phyloP scores from a whole-genome alignment of 2,329 filamentous ascomycete genomes.

The Stemphylium beticola region DNA sequence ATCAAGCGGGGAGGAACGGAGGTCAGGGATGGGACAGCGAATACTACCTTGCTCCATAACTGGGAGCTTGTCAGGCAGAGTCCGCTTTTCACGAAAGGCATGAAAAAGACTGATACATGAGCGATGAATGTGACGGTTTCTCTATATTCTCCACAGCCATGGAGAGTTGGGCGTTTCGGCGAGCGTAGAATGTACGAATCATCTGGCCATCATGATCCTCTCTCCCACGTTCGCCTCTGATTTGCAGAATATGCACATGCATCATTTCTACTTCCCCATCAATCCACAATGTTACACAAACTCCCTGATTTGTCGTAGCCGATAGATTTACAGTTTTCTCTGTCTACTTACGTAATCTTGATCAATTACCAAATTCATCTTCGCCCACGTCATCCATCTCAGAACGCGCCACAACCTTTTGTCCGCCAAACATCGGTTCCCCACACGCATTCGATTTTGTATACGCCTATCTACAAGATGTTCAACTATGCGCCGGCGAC shows the following conservation, averaged over 20 bases:
- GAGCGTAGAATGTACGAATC: neutral
- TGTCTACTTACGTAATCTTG: neutral
- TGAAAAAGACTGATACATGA: conserved; percentile 19
- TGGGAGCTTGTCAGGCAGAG: conserved; percentile 46
- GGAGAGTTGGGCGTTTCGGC: too few species aligned
- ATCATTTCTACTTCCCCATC: neutral
- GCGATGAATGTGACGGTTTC: neutral
- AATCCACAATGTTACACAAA: neutral
- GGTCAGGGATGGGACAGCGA: conserved; percentile 40
- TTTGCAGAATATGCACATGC: neutral
- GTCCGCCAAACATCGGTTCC: too few species aligned
- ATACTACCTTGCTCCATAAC: conserved; percentile 46
- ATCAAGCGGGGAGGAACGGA: conserved; percentile 44
- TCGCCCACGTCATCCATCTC: too few species aligned
- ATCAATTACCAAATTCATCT: neutral
- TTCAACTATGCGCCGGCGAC: too few species aligned
- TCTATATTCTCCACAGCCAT: neutral
- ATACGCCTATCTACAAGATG: too few species aligned
- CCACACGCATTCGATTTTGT: too few species aligned
- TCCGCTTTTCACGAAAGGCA: conserved; percentile 42
- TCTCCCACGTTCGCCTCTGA: too few species aligned
- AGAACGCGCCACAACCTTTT: too few species aligned
- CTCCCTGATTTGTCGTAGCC: too few species aligned
- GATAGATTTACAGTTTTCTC: too few species aligned
- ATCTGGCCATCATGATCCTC: neutral